Conservation (phyloP, 2,329 filamentous ascomycete species). For the Arachnomyces sp. region DNA sequence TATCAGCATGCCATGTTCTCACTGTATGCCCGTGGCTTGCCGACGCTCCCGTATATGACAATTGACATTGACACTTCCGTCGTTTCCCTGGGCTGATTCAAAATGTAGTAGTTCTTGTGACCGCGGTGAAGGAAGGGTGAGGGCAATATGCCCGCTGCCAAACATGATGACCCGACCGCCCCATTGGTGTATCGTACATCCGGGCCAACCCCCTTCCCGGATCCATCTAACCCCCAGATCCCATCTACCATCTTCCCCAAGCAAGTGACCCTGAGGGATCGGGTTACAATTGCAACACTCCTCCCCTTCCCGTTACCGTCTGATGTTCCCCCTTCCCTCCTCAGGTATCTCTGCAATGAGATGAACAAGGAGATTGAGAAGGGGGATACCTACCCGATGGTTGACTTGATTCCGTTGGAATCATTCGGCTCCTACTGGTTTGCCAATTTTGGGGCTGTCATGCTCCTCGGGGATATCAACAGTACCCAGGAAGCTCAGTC, state of each 20-base stretch:
- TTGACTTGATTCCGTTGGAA: constrained; percentile 63
- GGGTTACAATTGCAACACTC: constrained; percentile 73
- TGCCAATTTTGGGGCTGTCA: constrained; percentile 78
- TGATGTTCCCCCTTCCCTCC: constrained; percentile 65
- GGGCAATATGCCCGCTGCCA: constrained; percentile 53
- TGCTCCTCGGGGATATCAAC: constrained; percentile 70
- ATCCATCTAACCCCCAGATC: constrained; percentile 53
- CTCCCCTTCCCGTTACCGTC: constrained; percentile 71
- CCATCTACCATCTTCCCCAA: constrained; percentile 62
- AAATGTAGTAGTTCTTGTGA: constrained; percentile 14
- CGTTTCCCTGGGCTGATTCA: no score
- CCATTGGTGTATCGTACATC: constrained; percentile 63
- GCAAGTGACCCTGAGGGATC: constrained; percentile 73
- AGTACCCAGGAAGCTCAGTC: constrained; percentile 46
- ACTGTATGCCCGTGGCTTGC: no score
- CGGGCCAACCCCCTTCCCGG: constrained; percentile 57
- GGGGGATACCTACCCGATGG: constrained; percentile 87
- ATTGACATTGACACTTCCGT: no score
- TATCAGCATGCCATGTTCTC: no score
- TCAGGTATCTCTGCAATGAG: constrained; percentile 71
- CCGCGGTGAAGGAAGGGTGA: constrained; percentile 8
- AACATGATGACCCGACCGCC: constrained; percentile 58
- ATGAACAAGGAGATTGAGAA: constrained; percentile 86
- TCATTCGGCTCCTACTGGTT: constrained; percentile 82
- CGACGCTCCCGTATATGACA: no score